Percentiles rank a stretch among this genome's conserved stretches.
phyloP scores from a whole-genome alignment of 208 protist species.

The Wallacemonas collosoma region DNA sequence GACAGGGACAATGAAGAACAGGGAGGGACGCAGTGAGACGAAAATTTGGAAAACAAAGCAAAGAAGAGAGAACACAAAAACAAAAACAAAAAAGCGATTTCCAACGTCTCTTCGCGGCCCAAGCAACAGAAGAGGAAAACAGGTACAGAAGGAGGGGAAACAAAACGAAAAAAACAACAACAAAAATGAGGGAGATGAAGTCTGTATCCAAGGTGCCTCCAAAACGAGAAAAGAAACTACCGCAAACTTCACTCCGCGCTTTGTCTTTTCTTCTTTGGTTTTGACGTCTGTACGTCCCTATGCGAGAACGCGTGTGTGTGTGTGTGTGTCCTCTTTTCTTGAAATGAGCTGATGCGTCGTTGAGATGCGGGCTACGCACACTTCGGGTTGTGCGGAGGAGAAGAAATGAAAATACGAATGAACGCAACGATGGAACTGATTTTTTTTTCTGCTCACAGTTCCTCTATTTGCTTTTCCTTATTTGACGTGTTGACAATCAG shows the following conservation, averaged over 20 bases:
- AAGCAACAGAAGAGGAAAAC: conserved; percentile 3
- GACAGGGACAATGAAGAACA: not conserved
- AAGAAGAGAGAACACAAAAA: conserved; percentile 15
- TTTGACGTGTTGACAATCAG: conserved; percentile 8
- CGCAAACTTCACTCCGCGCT: not conserved
- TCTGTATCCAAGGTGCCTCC: too few relatives aligned
- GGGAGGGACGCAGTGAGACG: not conserved
- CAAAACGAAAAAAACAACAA: conserved; percentile 7
- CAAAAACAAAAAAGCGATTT: not conserved
- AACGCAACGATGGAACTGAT: not conserved
- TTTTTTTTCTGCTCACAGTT: not conserved
- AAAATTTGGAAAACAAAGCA: not conserved
- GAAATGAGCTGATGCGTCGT: too few relatives aligned
- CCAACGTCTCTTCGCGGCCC: not conserved
- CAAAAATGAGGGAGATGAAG: not conserved
- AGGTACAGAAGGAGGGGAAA: conserved; percentile 18
- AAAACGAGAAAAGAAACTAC: not conserved
- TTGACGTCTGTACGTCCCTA: not conserved
- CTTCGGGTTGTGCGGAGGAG: not conserved
- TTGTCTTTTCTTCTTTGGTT: not conserved
- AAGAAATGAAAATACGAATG: not conserved
- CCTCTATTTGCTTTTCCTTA: conserved; percentile 13
- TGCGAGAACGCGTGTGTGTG: not conserved
- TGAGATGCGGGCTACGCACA: not conserved
- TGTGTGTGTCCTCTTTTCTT: not conserved